These are phyloP conservation scores for Austroboletus eburneus DNA, from an alignment of 768 basidiomycete genomes.

Conservation along the genomic window DNA sequence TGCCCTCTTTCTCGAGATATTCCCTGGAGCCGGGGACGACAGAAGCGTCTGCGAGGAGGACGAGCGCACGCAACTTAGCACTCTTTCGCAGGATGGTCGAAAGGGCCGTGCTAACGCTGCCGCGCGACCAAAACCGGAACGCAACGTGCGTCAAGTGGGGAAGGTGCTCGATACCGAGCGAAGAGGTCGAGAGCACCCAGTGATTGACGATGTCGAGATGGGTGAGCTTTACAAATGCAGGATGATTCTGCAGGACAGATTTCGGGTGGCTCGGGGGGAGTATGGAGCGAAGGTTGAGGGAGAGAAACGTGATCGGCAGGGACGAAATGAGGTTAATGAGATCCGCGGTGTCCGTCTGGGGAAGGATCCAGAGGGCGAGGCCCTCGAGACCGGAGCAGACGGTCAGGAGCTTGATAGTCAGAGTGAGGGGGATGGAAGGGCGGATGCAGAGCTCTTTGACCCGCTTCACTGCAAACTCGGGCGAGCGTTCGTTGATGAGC, in stretches of 20 bases:
- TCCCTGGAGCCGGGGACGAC: slow-evolving; percentile 1
- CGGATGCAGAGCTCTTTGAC: slow-evolving; percentile 16
- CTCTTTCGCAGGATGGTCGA: slow-evolving; percentile 4
- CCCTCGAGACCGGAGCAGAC: slow-evolving; percentile 9
- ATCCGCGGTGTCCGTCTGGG: background rate
- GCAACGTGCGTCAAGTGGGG: slow-evolving; percentile 11
- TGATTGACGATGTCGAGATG: slow-evolving; percentile 21
- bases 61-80: slow-evolving; percentile 5
- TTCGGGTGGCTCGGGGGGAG: background rate
- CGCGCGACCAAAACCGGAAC: slow-evolving; percentile 16
- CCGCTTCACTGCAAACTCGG: slow-evolving; percentile 5
- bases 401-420: slow-evolving; percentile 4
- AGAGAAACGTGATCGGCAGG: slow-evolving; percentile 15
- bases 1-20: slow-evolving; percentile 8
- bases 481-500: slow-evolving; percentile 4
- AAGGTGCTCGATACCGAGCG: slow-evolving; percentile 13
- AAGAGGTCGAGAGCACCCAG: slow-evolving; percentile 18
- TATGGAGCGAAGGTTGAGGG: slow-evolving; percentile 11
- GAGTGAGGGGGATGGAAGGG: slow-evolving; percentile 8
- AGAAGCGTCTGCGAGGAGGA: slow-evolving; percentile 7
- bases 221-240: slow-evolving; percentile 10
- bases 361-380: slow-evolving; percentile 17
- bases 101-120: slow-evolving; percentile 5
- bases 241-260: slow-evolving; percentile 3
- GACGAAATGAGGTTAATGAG: slow-evolving; percentile 5